Percentiles rank a stretch among this genome's conserved stretches.
Conservation (phyloP, 1,284 basidiomycete species). For the Trametes polyzona region DNA sequence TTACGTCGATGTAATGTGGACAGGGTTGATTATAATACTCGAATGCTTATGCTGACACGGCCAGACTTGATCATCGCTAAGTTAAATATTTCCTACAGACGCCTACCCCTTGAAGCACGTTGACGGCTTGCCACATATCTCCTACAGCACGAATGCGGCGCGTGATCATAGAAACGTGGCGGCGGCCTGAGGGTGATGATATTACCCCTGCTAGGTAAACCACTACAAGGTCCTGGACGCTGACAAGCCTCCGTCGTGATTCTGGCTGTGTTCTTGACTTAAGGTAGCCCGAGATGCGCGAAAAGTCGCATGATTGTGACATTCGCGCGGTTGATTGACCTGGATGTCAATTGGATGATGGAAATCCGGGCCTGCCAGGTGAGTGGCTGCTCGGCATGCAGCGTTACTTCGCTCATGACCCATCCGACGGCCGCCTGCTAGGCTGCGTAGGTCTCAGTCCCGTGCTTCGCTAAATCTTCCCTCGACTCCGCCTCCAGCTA, state of each 20-base stretch:
- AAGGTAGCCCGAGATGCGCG: background rate
- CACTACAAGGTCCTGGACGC: background rate
- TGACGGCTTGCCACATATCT: too few species aligned
- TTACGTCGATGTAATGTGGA: too few species aligned
- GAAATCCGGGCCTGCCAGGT: background rate
- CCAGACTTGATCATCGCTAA: too few species aligned
- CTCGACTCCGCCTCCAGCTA: background rate
- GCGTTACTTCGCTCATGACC: background rate
- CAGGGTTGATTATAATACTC: too few species aligned
- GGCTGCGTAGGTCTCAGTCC: background rate
- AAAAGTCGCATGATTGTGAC: background rate
- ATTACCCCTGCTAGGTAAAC: background rate
- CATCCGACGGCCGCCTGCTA: background rate
- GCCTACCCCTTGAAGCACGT: too few species aligned
- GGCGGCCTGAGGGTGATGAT: too few species aligned
- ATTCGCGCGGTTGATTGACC: background rate
- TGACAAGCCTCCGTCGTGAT: background rate
- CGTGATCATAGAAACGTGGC: too few species aligned
- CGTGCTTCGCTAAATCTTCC: constrained; percentile 10
- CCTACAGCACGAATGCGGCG: too few species aligned
- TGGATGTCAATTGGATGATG: constrained; percentile 6
- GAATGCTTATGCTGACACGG: too few species aligned
- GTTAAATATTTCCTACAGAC: too few species aligned
- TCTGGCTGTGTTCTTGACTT: background rate
- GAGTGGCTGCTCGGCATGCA: background rate